Evolutionary conservation across 257 asterid species (phyloP), one percentile per base, ranked within the genome.

Genomic region (Dorcoceras hygrometricum): DNA sequence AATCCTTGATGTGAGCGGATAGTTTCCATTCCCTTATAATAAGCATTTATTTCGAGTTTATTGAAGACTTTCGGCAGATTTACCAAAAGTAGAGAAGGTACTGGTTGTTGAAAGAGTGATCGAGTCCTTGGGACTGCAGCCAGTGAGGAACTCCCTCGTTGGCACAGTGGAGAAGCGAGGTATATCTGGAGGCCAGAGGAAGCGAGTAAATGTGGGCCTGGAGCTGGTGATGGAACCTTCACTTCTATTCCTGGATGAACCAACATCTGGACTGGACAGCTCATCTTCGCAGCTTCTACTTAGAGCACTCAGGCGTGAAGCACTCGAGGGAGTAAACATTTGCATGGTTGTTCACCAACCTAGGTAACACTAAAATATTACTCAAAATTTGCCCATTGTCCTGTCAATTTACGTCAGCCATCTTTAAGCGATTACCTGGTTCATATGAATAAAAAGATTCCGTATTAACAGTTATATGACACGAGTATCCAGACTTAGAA

Each of bases 331-430:
- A 32, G 98, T 89, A 54, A 89, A 89, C 53, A 86, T 92, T 62
- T 87, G 98, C 89, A 84, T 89, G 96, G 98, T 92, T 51, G 88
- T 92, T 63, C 98, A 92, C 79, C 98, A 92, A 60, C 98, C 98
- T 26, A 92, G 98, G 98, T 87, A 86, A 70, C 34, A 3, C 50
- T 23, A 27, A 24, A 28, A 11, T 36, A 54, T 31, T 31, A 31
- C 58, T 54, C n/a, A 39, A 48, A 63, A 64, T 34, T n/a, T 50
- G 25, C 12, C 10, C 39, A 20, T 65, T 63, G 27, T 3, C 4
- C 16, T 50, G 22, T 28, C 0, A 64, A 16, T 26, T 23, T 24
- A 34, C 53, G 39, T 68, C 28, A n/a, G 9, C 22, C 12, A 0
- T 48, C 59, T 6, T 31, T 31, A 6, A 31, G 36, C 8, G 36